Conservation (phyloP, 2,329 filamentous ascomycete species). For the Aspergillus flavus region DNA sequence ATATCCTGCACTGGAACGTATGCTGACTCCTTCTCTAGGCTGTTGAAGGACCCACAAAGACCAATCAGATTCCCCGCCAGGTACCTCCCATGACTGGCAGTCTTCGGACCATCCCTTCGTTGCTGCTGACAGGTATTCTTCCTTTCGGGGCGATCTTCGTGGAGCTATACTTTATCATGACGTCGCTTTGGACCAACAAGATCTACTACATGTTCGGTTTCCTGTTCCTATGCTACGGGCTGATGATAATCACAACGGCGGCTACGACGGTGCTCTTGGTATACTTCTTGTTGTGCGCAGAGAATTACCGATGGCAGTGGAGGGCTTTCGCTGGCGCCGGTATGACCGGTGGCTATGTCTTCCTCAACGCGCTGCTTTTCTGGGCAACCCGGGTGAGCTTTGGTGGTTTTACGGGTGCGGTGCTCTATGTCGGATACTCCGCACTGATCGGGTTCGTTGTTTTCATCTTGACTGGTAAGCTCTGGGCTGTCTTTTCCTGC, state of each 20-base stretch:
- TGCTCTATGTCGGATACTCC: constrained; percentile 93
- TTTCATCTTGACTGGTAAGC: constrained; percentile 89
- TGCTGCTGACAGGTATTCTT: constrained; percentile 87
- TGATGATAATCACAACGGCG: constrained; percentile 95
- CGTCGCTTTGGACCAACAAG: constrained; percentile 96
- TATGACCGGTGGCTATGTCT: constrained; percentile 88
- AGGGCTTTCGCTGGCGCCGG: constrained; percentile 89
- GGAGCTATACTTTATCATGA: constrained; percentile 99
- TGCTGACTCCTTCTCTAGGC: constrained; percentile 41
- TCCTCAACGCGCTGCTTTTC: constrained; percentile 87
- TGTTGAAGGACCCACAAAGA: constrained; percentile 80
- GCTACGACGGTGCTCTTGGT: constrained; percentile 91
- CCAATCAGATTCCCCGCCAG: constrained; percentile 97
- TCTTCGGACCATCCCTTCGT: constrained; percentile 82
- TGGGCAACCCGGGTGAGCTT: constrained; percentile 87
- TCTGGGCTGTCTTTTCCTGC: neutral
- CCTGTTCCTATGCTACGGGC: constrained; percentile 92
- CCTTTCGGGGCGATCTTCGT: constrained; percentile 98
- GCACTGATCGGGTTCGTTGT: constrained; percentile 86
- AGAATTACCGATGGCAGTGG: constrained; percentile 99
- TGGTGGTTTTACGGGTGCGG: constrained; percentile 78
- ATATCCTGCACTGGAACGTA: neutral
- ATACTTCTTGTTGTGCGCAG: constrained; percentile 92
- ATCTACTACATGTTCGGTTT: constrained; percentile 99
- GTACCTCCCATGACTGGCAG: constrained; percentile 85